Base-by-base conservation (phyloP, 495 filamentous ascomycete genomes). In the Corynascus novoguineensis region DNA sequence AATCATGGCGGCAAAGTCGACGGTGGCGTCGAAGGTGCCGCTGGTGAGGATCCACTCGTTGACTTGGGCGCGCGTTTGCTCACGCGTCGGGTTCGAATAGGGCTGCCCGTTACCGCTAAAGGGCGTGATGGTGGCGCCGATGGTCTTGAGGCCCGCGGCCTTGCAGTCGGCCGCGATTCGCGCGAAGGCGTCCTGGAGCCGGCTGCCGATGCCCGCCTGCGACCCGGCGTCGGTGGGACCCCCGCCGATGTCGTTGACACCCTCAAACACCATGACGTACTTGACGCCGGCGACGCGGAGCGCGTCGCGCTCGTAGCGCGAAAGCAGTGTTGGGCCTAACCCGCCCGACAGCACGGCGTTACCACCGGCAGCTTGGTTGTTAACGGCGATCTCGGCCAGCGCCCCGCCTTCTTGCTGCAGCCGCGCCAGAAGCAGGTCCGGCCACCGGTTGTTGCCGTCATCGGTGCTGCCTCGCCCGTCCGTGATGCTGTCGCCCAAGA, bases 401-500 rank as follows among this genome's bases (percentile, higher is more conserved):
- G 66, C 11, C 24, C 21, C 8, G 40, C 40, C 40, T 24, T 24
- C 11, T 22, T 74, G 64, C 51, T 81, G 78, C 69, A 88, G 72
- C 14, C 74, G 74, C 9, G 74, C 73, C 21, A 86, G 69, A 15
- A 90, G 71, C 0, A 85, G 70, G 63, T 89, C 84, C 1, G 86
- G 84, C 86, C 86, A 86, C 7, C 84, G 81, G 59, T 86, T 80
- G 59, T 90, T 87, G 12, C 63, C 67, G 61, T 90, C 81, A 25
- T 81, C 82, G 34, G 72, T 78, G 66, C 82, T 86, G 28, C 81
- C 81, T 2, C 83, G 75, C 0, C 86, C 87, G 61, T 89, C 87
- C 5, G 86, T 89, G 60, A 90, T 88, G 60, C 83, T 86, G 64
- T 90, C 87, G 5, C 87, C 86, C 5, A 90, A 73, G 27, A 90